Base-by-base conservation (phyloP, 257 asterid species). In the Solanum raphanifolium region DNA sequence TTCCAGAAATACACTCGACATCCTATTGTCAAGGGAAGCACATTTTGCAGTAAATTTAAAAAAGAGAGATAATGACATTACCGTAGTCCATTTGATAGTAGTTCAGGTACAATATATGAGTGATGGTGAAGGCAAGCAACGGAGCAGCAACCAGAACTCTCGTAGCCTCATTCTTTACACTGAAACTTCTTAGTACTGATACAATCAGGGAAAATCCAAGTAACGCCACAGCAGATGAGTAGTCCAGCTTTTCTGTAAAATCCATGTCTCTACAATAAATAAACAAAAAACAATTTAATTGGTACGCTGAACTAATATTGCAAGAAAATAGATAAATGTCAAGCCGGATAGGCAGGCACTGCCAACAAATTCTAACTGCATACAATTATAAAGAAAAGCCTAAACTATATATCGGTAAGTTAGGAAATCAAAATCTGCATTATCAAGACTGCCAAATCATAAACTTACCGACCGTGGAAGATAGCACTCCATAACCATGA, bases 111-210 rank as follows among this genome's bases (percentile, higher is more conserved):
- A 96, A 87, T 88, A 95, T 92, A 87, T 95, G 98, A 74, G 98
- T 95, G 20, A 93, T 87, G 84, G 94, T 79, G 27, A 94, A 94
- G 68, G 98, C 98, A 68, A 96, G 73, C 75, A 96, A 69, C 32
- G 99, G 99, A 87, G 99, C 98, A 38, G 98, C 93, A 88, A 95
- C 93, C 97, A 96, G 93, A 92, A 96, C 98, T 94, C 99, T 92
- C 13, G 93, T 92, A 83, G 98, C 99, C 90, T 96, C 99, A 46
- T 90, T 87, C 83, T 84, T 93, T 83, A 96, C 92, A 55, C 39
- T 90, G 93, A 95, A 95, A 89, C 91, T 91, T 88, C 99, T 92
- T 48, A 96, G 85, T 86, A 93, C 90, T 31, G 98, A 93, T 88
- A 94, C 86, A 87, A 95, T 88, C 82, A 95, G 94, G 20, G 98